phyloP scores from a whole-genome alignment of 495 filamentous ascomycete species.

The Hypoxylon fragiforme region DNA sequence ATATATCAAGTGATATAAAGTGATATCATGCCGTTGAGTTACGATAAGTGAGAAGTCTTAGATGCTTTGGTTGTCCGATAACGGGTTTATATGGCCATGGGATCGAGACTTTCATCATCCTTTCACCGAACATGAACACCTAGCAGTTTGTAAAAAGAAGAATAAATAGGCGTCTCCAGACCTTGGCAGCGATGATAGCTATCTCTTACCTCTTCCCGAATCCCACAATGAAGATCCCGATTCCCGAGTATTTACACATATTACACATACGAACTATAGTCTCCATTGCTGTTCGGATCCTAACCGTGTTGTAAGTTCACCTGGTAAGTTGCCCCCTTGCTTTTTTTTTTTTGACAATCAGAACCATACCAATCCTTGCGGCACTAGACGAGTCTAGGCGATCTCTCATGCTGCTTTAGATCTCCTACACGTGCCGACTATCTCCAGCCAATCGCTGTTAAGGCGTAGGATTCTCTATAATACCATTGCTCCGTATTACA shows the following conservation, averaged over 20 bases:
- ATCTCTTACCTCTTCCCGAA: slow-evolving; percentile 27
- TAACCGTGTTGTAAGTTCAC: too few species aligned
- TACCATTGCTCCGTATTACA: neutral
- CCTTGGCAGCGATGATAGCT: slow-evolving; percentile 15
- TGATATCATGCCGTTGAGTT: too few species aligned
- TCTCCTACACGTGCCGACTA: neutral
- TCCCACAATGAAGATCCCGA: slow-evolving; percentile 32
- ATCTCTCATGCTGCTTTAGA: slow-evolving; percentile 16
- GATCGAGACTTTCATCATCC: too few species aligned
- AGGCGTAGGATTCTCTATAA: neutral
- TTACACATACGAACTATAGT: too few species aligned
- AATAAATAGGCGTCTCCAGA: neutral
- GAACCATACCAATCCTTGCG: slow-evolving; percentile 4
- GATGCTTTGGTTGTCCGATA: slow-evolving; percentile 26
- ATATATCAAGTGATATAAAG: too few species aligned
- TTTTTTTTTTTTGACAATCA: slow-evolving; percentile 7
- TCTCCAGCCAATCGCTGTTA: slow-evolving; percentile 20
- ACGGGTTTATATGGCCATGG: slow-evolving; percentile 14
- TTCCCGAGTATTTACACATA: slow-evolving; percentile 16
- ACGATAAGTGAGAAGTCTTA: slow-evolving; percentile 3
- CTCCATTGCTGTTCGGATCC: slow-evolving; percentile 1
- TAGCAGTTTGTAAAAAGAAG: too few species aligned
- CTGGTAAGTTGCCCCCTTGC: slow-evolving; percentile 10
- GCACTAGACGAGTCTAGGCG: neutral
- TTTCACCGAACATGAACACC: too few species aligned